phyloP scores from a whole-genome alignment of 768 basidiomycete species.

The Russula sp. region DNA sequence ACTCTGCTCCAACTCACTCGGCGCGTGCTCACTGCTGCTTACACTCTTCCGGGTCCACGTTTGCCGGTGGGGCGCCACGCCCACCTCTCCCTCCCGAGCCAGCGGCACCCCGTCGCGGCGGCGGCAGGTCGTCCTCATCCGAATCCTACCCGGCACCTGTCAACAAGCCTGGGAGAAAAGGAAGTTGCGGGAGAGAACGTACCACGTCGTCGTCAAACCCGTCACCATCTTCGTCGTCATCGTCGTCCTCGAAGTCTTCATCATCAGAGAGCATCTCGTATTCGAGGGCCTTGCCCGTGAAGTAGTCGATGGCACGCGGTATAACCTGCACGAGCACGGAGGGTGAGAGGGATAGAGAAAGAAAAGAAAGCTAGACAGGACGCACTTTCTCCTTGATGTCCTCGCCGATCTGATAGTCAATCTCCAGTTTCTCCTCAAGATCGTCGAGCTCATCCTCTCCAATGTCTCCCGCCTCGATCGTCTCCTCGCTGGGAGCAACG shows the following conservation, averaged over 20 bases:
- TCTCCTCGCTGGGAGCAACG: conserved; percentile 59
- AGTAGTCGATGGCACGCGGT: conserved; percentile 93
- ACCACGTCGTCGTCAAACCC: conserved; percentile 58
- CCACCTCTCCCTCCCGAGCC: conserved; percentile 41
- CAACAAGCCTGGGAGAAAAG: conserved; percentile 8
- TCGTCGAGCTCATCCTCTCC: conserved; percentile 86
- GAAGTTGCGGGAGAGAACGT: conserved; percentile 23
- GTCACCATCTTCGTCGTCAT: conserved; percentile 54
- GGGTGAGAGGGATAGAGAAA: neutral
- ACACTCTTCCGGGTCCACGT: conserved; percentile 79
- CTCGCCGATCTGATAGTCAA: conserved; percentile 98
- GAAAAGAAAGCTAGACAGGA: conserved; percentile 10
- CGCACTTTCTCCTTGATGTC: conserved; percentile 92
- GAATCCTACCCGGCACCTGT: conserved; percentile 44
- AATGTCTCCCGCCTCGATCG: conserved; percentile 61
- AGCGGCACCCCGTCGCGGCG: conserved; percentile 41
- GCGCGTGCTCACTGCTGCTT: conserved; percentile 67
- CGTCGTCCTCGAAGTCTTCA: conserved; percentile 47
- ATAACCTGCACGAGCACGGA: conserved; percentile 55
- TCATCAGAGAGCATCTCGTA: conserved; percentile 49
- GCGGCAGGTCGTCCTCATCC: conserved; percentile 61
- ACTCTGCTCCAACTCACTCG: neutral
- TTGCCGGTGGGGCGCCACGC: conserved; percentile 36
- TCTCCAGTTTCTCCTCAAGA: conserved; percentile 87
- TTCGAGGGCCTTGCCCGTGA: conserved; percentile 92